Percentiles rank a stretch among this genome's conserved stretches.
phyloP scores from a whole-genome alignment of 768 basidiomycete genomes.

The Tylopilus vinaceipallidus region DNA sequence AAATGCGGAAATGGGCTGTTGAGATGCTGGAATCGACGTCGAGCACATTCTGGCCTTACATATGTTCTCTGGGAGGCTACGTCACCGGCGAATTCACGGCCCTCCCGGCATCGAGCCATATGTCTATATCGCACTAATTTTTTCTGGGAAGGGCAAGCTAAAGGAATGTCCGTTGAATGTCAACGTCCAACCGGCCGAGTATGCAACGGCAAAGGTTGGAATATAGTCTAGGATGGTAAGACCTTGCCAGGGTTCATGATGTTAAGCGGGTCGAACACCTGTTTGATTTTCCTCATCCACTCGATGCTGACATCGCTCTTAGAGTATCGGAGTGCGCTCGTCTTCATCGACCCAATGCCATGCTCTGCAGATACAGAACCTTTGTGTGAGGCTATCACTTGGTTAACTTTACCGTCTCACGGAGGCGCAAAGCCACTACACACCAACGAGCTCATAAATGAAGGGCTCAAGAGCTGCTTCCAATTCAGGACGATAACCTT shows the following conservation, averaged over 20 bases:
- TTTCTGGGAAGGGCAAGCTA: too few species aligned
- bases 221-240: conserved; percentile 29
- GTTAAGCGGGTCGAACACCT: conserved; percentile 82
- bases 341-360: conserved; percentile 95
- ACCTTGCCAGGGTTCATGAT: conserved; percentile 95
- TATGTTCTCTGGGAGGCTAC: conserved; percentile 11
- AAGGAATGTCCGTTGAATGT: neutral
- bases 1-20: too few species aligned
- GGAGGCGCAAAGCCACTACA: conserved; percentile 20
- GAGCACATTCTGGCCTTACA: neutral
- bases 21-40: neutral
- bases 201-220: neutral
- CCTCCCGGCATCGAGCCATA: neutral
- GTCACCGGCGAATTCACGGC: conserved; percentile 5
- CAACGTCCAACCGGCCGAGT: neutral
- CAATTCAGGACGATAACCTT: conserved; percentile 75
- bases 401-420: neutral
- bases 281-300: conserved; percentile 88
- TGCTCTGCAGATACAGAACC: conserved; percentile 98
- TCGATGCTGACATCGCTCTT: conserved; percentile 78
- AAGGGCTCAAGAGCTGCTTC: conserved; percentile 91
- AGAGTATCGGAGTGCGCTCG: conserved; percentile 83
- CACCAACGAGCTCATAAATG: conserved; percentile 87
- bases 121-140: neutral
- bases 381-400: conserved; percentile 59